Evolutionary conservation across 2,329 filamentous ascomycete genomes (phyloP), one percentile per base, ranked within the genome.

Genomic region (Colletotrichum musae): DNA sequence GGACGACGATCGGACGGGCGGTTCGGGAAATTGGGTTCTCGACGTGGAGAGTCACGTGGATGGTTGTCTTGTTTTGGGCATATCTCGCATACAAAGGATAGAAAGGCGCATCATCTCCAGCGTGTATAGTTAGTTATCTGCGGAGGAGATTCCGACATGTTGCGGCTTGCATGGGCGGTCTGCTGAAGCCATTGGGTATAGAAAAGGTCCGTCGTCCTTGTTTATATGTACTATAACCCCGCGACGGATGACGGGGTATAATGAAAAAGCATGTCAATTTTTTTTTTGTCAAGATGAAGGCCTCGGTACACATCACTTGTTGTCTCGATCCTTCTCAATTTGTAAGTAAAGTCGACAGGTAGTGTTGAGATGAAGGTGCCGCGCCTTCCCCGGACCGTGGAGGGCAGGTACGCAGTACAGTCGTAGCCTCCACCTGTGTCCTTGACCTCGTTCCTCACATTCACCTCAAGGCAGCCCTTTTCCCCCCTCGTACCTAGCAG

Each of bases 11-110:
- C 3, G 77, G 78, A 1, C 77, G 88, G 5, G 85, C 92, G 6
- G 77, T 82, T 39, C 82, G 84, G 28, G 92, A 95, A 77, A 80
- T 94, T 45, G 86, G 85, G 80, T 86, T 83, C 9, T 91, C 88
- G 52, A 74, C 91, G 18, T 89, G 88, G 81, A 84, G 87, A 56
- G 90, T 94, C 4, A 84, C 84, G 6, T 89, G 87, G 85, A 87
- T 93, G 78, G 89, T 88, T 21, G 78, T 91, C 52, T 72, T 82
- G 15, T 90, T 90, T 77, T 96, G 93, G 84, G 84, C 84, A 36
- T 93, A 90, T 81, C 80, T 95, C 73, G 84, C 91, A 65, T 89
- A 87, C 81, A 85, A 85, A 75, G 91, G 91, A 72, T 93, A 76
- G 79, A 72, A 36, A 16, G 54, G 58, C 18, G 13, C 26, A 9